phyloP scores from a whole-genome alignment of 2,329 filamentous ascomycete species.

The Aspergillus pseudotamarii region DNA sequence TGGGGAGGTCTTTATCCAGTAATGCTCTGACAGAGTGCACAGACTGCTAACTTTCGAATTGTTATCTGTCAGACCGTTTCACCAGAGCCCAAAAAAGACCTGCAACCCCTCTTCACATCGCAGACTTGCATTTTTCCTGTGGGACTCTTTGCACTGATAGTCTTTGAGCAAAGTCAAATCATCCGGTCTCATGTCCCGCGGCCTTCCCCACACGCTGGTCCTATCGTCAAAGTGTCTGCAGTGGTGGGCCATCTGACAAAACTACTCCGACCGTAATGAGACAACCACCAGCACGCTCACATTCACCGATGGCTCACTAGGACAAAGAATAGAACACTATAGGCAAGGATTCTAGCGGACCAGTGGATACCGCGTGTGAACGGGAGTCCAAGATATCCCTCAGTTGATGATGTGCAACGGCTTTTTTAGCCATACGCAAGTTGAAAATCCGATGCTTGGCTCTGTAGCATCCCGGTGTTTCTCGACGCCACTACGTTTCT shows the following conservation, averaged over 20 bases:
- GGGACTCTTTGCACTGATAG: neutral
- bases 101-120: neutral
- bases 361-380: neutral
- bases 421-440: neutral
- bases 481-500: neutral
- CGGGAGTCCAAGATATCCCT: neutral
- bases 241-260: neutral
- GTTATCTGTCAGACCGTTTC: neutral
- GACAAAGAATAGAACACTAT: neutral
- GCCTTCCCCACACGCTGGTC: neutral
- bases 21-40: neutral
- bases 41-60: neutral
- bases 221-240: slow-evolving; percentile 1
- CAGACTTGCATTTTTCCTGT: neutral
- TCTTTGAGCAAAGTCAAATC: neutral
- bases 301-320: neutral
- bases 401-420: neutral
- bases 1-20: neutral
- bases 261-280: neutral
- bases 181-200: neutral
- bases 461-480: neutral
- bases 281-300: neutral
- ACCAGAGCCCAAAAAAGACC: neutral
- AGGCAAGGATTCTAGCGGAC: neutral
- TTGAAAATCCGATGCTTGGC: neutral